Percentiles rank a stretch among this genome's conserved stretches.
Evolutionary conservation across 1,139 yeast species (phyloP).

Genomic region (Yamadazyma friedrichii): DNA sequence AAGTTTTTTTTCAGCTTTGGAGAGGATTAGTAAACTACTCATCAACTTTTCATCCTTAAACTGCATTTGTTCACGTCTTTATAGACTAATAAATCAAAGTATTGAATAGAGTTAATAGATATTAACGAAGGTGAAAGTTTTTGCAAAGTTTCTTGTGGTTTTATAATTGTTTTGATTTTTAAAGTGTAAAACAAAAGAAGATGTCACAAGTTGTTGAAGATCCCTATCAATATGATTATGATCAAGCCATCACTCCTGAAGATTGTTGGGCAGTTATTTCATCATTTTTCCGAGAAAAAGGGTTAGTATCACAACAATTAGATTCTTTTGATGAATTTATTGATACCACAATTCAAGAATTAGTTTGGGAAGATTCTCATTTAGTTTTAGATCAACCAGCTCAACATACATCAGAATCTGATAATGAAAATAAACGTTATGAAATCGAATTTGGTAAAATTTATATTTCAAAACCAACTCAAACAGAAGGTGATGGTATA

Average conservation of each 20-base stretch:
- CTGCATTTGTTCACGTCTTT: not conserved
- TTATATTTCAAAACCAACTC: constrained; percentile 93
- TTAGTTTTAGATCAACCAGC: constrained; percentile 96
- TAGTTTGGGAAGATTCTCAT: constrained; percentile 94
- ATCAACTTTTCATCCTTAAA: constrained; percentile 1
- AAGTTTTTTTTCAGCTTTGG: constrained; percentile 1
- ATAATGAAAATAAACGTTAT: constrained; percentile 85
- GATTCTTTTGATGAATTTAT: constrained; percentile 98
- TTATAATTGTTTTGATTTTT: not conserved
- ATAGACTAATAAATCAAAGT: not conserved
- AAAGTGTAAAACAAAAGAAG: not conserved
- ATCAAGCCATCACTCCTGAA: constrained; percentile 85
- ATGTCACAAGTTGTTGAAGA: constrained; percentile 35
- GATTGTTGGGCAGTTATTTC: constrained; percentile 99
- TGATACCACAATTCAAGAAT: constrained; percentile 93
- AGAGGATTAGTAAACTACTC: constrained; percentile 6
- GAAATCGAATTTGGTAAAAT: constrained; percentile 97
- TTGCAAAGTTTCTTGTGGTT: not conserved
- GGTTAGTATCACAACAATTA: constrained; percentile 94
- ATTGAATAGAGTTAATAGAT: not conserved
- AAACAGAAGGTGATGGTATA: constrained; percentile 99
- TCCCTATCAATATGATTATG: constrained; percentile 66
- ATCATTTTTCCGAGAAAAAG: constrained; percentile 93
- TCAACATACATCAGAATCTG: constrained; percentile 89
- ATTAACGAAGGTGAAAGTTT: not conserved